Base-by-base conservation (phyloP, 768 basidiomycete genomes). In the Coprinopsis cinerea region DNA sequence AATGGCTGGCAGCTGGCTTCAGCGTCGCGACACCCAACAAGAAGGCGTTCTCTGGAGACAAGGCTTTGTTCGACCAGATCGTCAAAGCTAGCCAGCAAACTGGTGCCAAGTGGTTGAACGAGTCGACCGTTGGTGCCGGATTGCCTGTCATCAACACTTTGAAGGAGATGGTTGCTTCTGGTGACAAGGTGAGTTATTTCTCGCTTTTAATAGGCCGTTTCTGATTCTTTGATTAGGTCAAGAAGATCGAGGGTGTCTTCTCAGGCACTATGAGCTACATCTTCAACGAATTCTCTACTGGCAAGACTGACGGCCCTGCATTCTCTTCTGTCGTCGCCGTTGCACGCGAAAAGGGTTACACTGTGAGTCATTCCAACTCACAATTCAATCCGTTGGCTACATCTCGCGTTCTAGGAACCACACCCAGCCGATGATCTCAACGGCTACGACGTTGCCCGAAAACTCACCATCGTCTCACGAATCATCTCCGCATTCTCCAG, bases 201-300 rank as follows among this genome's bases (percentile, higher is more conserved):
- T 1, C 43, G 15, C 3, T 7, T 11, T 9, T 34, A 13, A 30
- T 41, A 32, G 22, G 15, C 40, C 13, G 7, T 23, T 18, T 43
- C 25, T 35, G 18, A 39, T 5, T 27, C 17, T 13, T 14, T 41
- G 22, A 15, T 7, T 53, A 89, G 85, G 72, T 95, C 54, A 70
- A 75, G 59, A 95, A 91, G 74, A 90, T 98, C 56, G 96, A 99
- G 66, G 96, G 96, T 32, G 96, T 98, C 18, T 91, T 99, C 67
- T 93, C 90, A 3, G 96, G 96, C 7, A 99, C 96, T 2, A 82
- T 99, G 76, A 92, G 88, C 63, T 99, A 98, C 72, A 98, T 99
- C 70, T 99, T 99, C 78, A 98, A 98, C 71, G 83, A 92, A 54
- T 91, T 93, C 71, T 85, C 89, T 2, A 84, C 81, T 3, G 82